Conservation (phyloP, 805 yeast genomes). For the Metahyphopichia silvanorum region DNA sequence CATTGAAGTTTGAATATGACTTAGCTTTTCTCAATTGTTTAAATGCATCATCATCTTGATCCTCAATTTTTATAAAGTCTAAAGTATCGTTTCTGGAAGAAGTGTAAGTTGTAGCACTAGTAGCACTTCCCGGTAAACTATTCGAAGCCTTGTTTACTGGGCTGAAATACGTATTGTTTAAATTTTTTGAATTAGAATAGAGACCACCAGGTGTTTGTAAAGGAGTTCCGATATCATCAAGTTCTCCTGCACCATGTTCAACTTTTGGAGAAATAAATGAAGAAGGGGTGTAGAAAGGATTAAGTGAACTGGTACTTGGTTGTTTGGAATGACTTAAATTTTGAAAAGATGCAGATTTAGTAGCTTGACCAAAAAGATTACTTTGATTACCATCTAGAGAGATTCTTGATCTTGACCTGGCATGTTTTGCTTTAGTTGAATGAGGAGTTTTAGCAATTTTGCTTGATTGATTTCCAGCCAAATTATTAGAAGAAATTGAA, state of each 20-base stretch:
- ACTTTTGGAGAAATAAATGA: conserved; percentile 22
- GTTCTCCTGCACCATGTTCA: conserved; percentile 16
- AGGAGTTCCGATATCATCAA: conserved; percentile 21
- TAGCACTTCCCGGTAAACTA: conserved; percentile 3
- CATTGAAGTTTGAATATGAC: conserved; percentile 17
- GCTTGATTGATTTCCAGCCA: conserved; percentile 3
- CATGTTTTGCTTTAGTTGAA: conserved; percentile 25
- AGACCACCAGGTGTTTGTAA: conserved; percentile 14
- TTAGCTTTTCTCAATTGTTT: conserved; percentile 38
- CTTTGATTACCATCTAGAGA: conserved; percentile 31
- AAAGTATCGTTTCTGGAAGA: conserved; percentile 20
- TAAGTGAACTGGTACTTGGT: conserved; percentile 7
- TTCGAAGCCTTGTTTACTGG: conserved; percentile 7
- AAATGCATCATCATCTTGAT: conserved; percentile 42
- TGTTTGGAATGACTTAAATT: conserved; percentile 1
- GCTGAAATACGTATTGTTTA: conserved; percentile 10
- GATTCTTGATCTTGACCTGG: conserved; percentile 38
- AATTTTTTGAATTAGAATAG: not conserved
- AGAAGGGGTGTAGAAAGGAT: conserved; percentile 29
- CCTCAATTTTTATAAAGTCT: conserved; percentile 33
- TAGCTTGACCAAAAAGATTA: conserved; percentile 6
- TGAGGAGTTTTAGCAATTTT: conserved; percentile 39
- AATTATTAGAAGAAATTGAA: not conserved
- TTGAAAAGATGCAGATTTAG: conserved; percentile 5
- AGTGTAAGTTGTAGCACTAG: conserved; percentile 5